Base-by-base conservation (phyloP, 371 early-diverging fungal species). In the Mortierella sp. region DNA sequence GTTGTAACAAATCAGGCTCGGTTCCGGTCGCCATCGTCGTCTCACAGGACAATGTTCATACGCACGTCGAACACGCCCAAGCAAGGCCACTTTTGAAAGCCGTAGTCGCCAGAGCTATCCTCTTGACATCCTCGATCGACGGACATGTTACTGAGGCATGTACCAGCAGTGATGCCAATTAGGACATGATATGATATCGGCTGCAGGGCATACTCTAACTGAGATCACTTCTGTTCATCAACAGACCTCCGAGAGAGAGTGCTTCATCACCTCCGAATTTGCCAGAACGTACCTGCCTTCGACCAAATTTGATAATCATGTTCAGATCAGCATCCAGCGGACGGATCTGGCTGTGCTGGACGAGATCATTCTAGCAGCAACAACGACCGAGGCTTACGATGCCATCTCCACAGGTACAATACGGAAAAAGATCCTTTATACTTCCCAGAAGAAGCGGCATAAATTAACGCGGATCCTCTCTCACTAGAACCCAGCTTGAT, bases 321-420 rank as follows among this genome's bases (percentile, higher is more conserved):
- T 69, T 14, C 56, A 64, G 23, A 61, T 79, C 59, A 52, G 53
- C 19, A 31, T 91, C 5, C 79, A 83, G 48, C 64, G 70, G n/a
- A 81, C 84, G 4, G 71, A 82, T 46, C 64, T 87, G 41, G 83
- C 90, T 19, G 88, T 86, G 51, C 72, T 91, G 50, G 85, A 89
- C 56, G 89, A 90, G 60, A 52, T 90, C 19, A 85, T 90, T 48
- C 49, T 92, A 50, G 90, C 87, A 24, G 91, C 91, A 24, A 73
- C 85, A 57, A 84, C 86, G 28, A 30, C 79, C 7, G 70, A 66
- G 9, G 84, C 90, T n/a, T 90, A 84, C 75, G 80, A 80, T 34
- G 73, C 56, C 60, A 85, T 86, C 11, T 80, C 83, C 37, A 54
- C 81, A 76, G 86, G 90, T 87, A 83, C 46, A 56, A 44, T 3